Evolutionary conservation across 805 yeast genomes (phyloP).

Genomic region (Wickerhamiella hasegawae): DNA sequence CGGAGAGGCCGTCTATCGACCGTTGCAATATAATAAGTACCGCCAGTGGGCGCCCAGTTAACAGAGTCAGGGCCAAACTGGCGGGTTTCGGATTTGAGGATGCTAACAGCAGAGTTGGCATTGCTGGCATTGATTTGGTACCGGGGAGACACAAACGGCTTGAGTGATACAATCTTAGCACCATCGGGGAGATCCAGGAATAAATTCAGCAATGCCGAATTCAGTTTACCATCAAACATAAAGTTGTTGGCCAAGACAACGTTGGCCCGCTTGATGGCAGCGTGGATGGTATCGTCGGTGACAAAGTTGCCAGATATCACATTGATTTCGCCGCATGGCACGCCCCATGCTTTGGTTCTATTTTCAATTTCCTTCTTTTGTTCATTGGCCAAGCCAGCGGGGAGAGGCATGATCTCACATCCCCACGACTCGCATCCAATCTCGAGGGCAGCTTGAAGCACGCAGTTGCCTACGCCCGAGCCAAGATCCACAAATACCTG

Average conservation of each 20-base stretch:
- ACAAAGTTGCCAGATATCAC: constrained; percentile 61
- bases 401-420: constrained; percentile 76
- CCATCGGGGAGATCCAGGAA: constrained; percentile 54
- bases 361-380: constrained; percentile 45
- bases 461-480: constrained; percentile 89
- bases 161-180: constrained; percentile 61
- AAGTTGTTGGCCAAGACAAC: constrained; percentile 72
- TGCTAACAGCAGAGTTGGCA: constrained; percentile 47
- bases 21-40: constrained; percentile 62
- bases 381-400: constrained; percentile 46
- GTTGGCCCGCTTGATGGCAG: constrained; percentile 42
- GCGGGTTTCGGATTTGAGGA: constrained; percentile 44
- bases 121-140: too few relatives aligned
- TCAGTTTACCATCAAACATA: constrained; percentile 62
- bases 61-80: constrained; percentile 58
- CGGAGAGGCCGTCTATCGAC: too few relatives aligned
- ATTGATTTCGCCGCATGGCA: constrained; percentile 38
- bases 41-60: constrained; percentile 75
- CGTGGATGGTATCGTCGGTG: constrained; percentile 39
- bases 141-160: constrained; percentile 62
- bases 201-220: constrained; percentile 47
- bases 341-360: constrained; percentile 48
- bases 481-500: constrained; percentile 75
- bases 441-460: constrained; percentile 76
- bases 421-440: constrained; percentile 77